Base-by-base conservation (phyloP, 2,329 filamentous ascomycete species). In the Botrytis deweyae region DNA sequence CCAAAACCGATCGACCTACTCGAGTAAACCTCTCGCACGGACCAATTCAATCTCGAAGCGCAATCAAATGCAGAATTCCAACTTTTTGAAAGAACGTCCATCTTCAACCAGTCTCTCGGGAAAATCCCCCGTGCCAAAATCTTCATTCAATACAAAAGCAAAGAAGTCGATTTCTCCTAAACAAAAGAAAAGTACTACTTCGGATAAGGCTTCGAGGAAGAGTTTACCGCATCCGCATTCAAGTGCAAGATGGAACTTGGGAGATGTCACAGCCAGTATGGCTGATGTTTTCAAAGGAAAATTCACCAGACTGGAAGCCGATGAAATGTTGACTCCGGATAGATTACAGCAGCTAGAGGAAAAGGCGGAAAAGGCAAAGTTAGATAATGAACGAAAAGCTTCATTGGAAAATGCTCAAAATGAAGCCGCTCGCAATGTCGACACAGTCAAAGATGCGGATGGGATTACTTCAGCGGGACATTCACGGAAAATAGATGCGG, bases 311-410 rank as follows among this genome's bases (percentile, higher is more conserved):
- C 33, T 73, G 9, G 88, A 90, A 75, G 88, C 85, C 0, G 87
- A 89, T 70, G 88, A 91, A 81, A 88, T 89, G 83, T 80, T 90
- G 20, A 87, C 88, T 18, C 85, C 87, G 29, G 83, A 84, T 49
- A 85, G 85, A 55, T 81, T 89, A 38, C 84, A 87, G 76, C 81
- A 82, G 36, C 73, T 82, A 25, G 71, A 77, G 76, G 75, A 77
- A 66, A 73, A 74, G 29, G 70, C 64, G 75, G 74, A 77, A 67
- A 73, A 72, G 22, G 66, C 70, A 20, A 71, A 73, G 49, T 69
- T 74, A 61, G 72, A 78, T 22, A 74, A 72, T 38, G 78, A 77
- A 40, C 73, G 72, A 5, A 76, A 76, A 71, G 70, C 63, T 38
- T 78, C 75, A 20, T 33, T 75, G 16, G 78, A 79, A 29, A 77